A percentile compares a stretch with the other conserved stretches of the same genome.
Evolutionary conservation across 2,329 filamentous ascomycete genomes (phyloP).

Genomic region (Moelleriella libera): DNA sequence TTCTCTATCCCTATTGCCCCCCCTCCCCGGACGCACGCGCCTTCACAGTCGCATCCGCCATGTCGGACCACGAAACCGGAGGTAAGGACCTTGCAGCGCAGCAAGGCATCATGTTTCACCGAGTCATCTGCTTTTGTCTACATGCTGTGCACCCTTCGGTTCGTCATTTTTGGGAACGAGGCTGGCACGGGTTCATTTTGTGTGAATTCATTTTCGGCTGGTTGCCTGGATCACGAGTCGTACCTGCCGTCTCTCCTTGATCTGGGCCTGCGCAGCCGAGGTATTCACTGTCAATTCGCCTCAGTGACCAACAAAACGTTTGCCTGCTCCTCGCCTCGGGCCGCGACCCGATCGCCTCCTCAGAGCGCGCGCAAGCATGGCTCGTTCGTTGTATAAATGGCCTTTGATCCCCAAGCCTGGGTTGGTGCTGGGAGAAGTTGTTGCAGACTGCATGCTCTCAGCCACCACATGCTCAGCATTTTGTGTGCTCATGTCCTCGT

Average conservation of each 20-base stretch:
- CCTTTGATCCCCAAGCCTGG: no score
- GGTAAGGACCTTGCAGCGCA: slow-evolving; percentile 25
- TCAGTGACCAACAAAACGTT: background rate
- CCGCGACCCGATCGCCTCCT: background rate
- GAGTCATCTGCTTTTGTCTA: background rate
- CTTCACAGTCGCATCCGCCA: slow-evolving; percentile 14
- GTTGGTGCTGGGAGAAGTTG: no score
- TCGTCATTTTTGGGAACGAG: background rate
- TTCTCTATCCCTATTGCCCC: background rate
- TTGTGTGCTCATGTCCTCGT: no score
- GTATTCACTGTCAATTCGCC: background rate
- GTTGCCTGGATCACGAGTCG: background rate
- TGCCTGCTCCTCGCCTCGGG: background rate
- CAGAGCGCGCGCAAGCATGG: no score
- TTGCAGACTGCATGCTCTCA: no score
- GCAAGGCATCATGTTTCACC: background rate
- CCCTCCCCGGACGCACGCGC: background rate
- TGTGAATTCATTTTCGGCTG: background rate
- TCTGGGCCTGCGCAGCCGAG: background rate
- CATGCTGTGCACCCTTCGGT: background rate
- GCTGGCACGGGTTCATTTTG: background rate
- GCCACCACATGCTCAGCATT: no score
- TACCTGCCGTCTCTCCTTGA: background rate
- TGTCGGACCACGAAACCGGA: slow-evolving; percentile 55
- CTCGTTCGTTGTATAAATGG: no score